Conservation (phyloP, 2,329 filamentous ascomycete species). For the Hymenoscyphus linearis region DNA sequence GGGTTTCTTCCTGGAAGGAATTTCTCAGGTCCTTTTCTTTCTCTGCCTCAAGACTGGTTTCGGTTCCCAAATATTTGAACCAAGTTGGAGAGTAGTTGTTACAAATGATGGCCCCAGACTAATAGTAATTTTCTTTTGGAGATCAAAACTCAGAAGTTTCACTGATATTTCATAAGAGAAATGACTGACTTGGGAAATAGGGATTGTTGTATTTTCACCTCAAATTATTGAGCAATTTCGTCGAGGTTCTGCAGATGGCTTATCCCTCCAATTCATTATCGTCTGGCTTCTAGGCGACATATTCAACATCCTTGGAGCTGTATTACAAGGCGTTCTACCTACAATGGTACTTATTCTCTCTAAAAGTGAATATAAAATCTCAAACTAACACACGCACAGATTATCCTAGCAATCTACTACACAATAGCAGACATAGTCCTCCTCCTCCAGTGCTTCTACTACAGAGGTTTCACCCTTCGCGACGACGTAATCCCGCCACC, state of each 20-base stretch:
- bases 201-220: slow-evolving; percentile 96
- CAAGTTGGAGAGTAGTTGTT: not conserved
- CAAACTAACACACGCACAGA: slow-evolving; percentile 38
- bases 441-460: slow-evolving; percentile 89
- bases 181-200: slow-evolving; percentile 34
- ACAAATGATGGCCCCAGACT: not conserved
- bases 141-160: not conserved
- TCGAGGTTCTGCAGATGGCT: slow-evolving; percentile 75
- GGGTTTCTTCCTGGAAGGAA: not conserved
- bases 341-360: slow-evolving; percentile 64
- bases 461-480: slow-evolving; percentile 71
- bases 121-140: not conserved
- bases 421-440: slow-evolving; percentile 88
- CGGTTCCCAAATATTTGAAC: too few species aligned
- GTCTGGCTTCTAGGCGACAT: slow-evolving; percentile 93
- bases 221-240: slow-evolving; percentile 96
- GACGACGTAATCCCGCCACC: slow-evolving; percentile 45
- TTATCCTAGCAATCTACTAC: slow-evolving; percentile 91
- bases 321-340: slow-evolving; percentile 84
- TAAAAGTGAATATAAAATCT: not conserved
- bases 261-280: slow-evolving; percentile 87
- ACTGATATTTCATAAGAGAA: not conserved
- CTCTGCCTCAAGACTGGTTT: not conserved
- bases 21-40: not conserved
- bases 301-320: slow-evolving; percentile 91